phyloP scores from a whole-genome alignment of 2,329 filamentous ascomycete genomes.

The Penicillium sp. region DNA sequence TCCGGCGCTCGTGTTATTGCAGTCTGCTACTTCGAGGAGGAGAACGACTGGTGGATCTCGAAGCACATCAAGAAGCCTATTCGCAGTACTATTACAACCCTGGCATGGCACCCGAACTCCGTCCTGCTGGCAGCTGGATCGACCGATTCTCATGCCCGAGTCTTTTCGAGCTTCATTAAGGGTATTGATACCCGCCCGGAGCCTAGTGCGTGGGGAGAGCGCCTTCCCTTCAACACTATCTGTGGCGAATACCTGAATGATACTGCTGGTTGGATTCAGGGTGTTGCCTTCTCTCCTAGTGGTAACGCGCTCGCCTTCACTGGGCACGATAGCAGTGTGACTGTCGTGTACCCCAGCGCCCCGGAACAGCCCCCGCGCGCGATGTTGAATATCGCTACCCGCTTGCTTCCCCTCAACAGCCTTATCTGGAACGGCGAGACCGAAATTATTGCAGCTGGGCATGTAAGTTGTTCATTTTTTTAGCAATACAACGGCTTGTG shows the following conservation, averaged over 20 bases:
- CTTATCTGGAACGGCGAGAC: slow-evolving; percentile 87
- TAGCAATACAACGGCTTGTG: not conserved
- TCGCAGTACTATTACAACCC: slow-evolving; percentile 89
- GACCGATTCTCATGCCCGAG: slow-evolving; percentile 94
- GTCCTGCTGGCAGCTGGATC: slow-evolving; percentile 91
- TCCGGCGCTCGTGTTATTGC: slow-evolving; percentile 94
- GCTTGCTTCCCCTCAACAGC: slow-evolving; percentile 87
- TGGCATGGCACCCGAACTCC: slow-evolving; percentile 96
- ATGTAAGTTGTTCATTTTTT: slow-evolving; percentile 52
- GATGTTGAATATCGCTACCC: slow-evolving; percentile 85
- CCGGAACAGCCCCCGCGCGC: slow-evolving; percentile 87
- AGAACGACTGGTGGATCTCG: slow-evolving; percentile 99
- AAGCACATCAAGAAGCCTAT: slow-evolving; percentile 99
- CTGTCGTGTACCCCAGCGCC: slow-evolving; percentile 88
- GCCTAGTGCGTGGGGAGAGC: slow-evolving; percentile 87
- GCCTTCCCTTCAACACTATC: slow-evolving; percentile 95
- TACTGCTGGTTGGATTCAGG: slow-evolving; percentile 94
- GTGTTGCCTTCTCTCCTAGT: slow-evolving; percentile 86
- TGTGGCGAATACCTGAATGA: slow-evolving; percentile 96
- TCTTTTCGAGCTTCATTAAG: slow-evolving; percentile 96
- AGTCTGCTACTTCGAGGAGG: slow-evolving; percentile 97
- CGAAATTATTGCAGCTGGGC: slow-evolving; percentile 92
- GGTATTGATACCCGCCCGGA: slow-evolving; percentile 84
- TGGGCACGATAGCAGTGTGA: slow-evolving; percentile 93
- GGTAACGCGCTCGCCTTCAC: slow-evolving; percentile 92